phyloP scores from a whole-genome alignment of 2,329 filamentous ascomycete genomes.

The Cryphonectria japonica region DNA sequence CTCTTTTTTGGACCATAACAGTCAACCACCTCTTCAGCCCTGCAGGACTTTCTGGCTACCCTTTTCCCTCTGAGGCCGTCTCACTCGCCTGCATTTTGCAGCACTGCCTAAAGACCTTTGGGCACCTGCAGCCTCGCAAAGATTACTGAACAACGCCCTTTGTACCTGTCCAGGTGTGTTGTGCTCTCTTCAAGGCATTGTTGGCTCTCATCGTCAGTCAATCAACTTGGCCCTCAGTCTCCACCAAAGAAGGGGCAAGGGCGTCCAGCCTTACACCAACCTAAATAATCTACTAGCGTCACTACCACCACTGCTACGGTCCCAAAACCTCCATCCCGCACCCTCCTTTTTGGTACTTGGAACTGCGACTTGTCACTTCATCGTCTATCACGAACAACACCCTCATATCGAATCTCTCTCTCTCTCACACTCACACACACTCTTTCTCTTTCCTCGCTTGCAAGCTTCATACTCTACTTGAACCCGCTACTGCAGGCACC shows the following conservation, averaged over 20 bases:
- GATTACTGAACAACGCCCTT: not conserved
- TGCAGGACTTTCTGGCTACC: not conserved
- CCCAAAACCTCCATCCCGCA: not conserved
- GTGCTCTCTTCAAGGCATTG: not conserved
- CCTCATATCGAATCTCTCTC: not conserved
- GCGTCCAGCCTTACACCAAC: not conserved
- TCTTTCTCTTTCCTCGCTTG: not conserved
- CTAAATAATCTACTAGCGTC: not conserved
- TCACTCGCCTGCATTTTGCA: not conserved
- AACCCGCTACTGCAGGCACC: slow-evolving; percentile 27
- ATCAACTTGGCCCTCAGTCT: not conserved
- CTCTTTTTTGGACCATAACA: not conserved
- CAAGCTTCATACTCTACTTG: slow-evolving; percentile 6
- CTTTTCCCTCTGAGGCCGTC: not conserved
- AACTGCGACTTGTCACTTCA: not conserved
- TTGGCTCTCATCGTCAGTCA: not conserved
- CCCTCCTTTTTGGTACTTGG: not conserved
- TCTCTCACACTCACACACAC: not conserved
- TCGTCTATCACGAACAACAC: not conserved
- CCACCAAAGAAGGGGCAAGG: not conserved
- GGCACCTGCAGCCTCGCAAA: not conserved
- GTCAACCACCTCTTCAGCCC: not conserved
- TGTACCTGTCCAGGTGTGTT: not conserved
- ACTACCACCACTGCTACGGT: not conserved
- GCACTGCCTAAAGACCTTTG: not conserved